Evolutionary conservation across 2,329 filamentous ascomycete genomes (phyloP).

Genomic region (Sphaerulina musiva): DNA sequence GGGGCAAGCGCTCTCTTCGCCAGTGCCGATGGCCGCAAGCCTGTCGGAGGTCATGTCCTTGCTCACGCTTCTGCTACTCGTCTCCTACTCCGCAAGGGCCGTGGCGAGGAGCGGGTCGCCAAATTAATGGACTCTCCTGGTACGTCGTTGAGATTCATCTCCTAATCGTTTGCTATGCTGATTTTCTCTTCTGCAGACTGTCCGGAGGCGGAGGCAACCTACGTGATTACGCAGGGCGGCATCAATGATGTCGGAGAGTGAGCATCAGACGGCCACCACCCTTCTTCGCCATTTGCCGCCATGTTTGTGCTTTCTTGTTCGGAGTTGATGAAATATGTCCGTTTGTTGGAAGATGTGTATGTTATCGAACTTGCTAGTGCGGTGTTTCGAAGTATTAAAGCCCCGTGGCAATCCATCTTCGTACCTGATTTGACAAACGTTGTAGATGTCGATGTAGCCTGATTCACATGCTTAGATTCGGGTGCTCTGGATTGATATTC

Average conservation of each 20-base stretch:
- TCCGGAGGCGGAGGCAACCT: slow-evolving; percentile 62
- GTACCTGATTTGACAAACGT: background rate
- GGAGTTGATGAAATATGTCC: background rate
- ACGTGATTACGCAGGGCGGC: slow-evolving; percentile 63
- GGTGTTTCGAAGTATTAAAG: background rate
- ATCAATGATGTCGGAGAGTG: slow-evolving; percentile 61
- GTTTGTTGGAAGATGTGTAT: background rate
- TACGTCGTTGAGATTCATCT: slow-evolving; percentile 29
- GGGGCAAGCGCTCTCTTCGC: slow-evolving; percentile 62
- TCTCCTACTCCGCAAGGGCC: slow-evolving; percentile 60
- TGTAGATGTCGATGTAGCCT: no score
- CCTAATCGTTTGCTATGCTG: background rate
- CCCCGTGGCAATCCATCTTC: background rate
- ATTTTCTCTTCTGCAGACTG: slow-evolving; percentile 47
- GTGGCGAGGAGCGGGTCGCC: slow-evolving; percentile 63
- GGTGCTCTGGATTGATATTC: no score
- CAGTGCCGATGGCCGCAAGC: slow-evolving; percentile 61
- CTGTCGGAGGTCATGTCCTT: slow-evolving; percentile 61
- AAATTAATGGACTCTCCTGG: slow-evolving; percentile 63
- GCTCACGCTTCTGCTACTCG: slow-evolving; percentile 63
- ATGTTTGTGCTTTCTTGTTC: background rate
- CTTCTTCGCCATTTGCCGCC: background rate
- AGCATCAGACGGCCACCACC: background rate
- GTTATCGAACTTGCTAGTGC: background rate
- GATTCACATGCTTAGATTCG: no score